These are phyloP conservation scores for Nitzschia sp. DNA, from an alignment of 108 stramenopile genomes.

Conservation along the genomic window DNA sequence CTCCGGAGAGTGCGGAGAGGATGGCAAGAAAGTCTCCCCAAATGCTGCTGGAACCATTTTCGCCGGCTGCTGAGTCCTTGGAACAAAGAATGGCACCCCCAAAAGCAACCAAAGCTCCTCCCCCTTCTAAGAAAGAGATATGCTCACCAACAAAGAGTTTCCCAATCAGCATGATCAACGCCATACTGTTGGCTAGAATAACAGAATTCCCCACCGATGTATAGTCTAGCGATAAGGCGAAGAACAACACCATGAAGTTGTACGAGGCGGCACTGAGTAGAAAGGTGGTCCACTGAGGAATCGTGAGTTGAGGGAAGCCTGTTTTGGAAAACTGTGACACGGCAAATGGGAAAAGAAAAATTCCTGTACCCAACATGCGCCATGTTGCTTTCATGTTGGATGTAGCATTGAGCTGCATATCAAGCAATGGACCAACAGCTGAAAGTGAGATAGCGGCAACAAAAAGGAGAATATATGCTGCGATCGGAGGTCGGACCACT, in stretches of 20 bases:
- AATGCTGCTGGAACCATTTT: constrained; percentile 17
- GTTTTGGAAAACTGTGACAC: constrained; percentile 20
- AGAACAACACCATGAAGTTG: constrained; percentile 32
- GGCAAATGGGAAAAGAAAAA: constrained; percentile 33
- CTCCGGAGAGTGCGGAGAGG: constrained; percentile 28
- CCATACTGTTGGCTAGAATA: constrained; percentile 46
- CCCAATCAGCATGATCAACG: constrained; percentile 51
- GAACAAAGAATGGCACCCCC: constrained; percentile 60
- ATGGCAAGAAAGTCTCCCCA: constrained; percentile 61
- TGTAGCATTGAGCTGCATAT: constrained; percentile 43
- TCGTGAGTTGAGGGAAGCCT: constrained; percentile 45
- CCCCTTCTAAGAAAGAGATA: constrained; percentile 44
- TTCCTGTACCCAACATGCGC: constrained; percentile 46
- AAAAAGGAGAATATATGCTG: constrained; percentile 42
- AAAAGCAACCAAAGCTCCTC: constrained; percentile 58
- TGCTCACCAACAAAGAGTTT: constrained; percentile 43
- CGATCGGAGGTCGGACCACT: constrained; percentile 12
- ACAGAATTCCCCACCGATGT: constrained; percentile 70
- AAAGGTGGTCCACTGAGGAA: constrained; percentile 43
- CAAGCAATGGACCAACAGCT: constrained; percentile 45
- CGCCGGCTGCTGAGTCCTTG: constrained; percentile 18
- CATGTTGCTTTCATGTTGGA: constrained; percentile 57
- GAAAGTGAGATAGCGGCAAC: constrained; percentile 43
- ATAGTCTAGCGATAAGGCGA: constrained; percentile 47
- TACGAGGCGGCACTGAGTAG: constrained; percentile 47